These are phyloP conservation scores for Solanum pinnatisectum DNA, from an alignment of 257 asterid genomes.

Conservation along the genomic window DNA sequence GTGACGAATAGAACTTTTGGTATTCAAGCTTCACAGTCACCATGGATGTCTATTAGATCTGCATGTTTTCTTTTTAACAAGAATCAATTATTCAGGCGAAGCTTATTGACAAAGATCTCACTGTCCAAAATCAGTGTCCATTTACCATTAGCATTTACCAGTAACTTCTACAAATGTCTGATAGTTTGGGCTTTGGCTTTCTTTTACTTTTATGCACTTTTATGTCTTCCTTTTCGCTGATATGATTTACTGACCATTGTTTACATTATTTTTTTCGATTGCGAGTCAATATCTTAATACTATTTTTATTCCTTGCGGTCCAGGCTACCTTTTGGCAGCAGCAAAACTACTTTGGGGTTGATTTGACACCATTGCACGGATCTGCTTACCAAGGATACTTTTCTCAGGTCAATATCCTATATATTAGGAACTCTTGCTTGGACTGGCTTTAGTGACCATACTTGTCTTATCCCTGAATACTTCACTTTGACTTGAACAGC, in stretches of 20 bases:
- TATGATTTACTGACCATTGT: not conserved
- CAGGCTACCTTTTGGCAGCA: slow-evolving; percentile 99
- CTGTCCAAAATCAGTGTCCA: not conserved
- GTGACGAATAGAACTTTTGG: not conserved
- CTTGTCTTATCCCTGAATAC: not conserved
- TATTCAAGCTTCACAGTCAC: not conserved
- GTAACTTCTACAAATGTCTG: not conserved
- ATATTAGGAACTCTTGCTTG: not conserved
- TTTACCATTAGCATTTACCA: not conserved
- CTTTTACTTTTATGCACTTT: not conserved
- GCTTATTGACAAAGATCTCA: not conserved
- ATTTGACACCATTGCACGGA: slow-evolving; percentile 79
- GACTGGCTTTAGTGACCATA: not conserved
- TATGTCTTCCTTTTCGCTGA: not conserved
- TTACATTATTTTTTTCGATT: not conserved
- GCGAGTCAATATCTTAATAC: not conserved
- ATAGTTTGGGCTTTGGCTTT: not conserved
- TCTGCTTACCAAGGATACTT: slow-evolving; percentile 97
- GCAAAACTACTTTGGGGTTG: slow-evolving; percentile 85
- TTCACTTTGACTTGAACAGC: not conserved
- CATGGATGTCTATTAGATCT: not conserved
- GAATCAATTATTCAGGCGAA: not conserved
- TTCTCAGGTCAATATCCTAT: slow-evolving; percentile 61
- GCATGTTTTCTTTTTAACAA: not conserved
- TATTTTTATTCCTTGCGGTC: slow-evolving; percentile 16